These are phyloP conservation scores for Conticribra weissflogii DNA, from an alignment of 108 stramenopile species.

Conservation along the genomic window DNA sequence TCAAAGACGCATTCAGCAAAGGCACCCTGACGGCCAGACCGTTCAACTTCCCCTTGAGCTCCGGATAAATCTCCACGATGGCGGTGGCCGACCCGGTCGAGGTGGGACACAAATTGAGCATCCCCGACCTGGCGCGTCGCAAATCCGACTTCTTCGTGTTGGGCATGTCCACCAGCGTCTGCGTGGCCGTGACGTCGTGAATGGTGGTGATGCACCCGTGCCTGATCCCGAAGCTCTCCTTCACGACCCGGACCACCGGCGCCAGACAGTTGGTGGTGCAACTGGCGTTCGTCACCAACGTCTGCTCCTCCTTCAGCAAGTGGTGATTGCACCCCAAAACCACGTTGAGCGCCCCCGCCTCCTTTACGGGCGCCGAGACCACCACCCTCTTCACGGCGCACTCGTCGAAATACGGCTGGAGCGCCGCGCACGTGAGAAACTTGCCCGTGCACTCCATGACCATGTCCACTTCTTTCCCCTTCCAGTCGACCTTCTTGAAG, in stretches of 20 bases:
- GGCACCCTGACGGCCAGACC: constrained; percentile 95
- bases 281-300: constrained; percentile 89
- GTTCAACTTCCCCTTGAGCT: constrained; percentile 95
- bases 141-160: constrained; percentile 92
- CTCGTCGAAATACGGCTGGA: constrained; percentile 79
- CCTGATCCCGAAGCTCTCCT: constrained; percentile 91
- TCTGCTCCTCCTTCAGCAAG: constrained; percentile 64
- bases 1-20: constrained; percentile 86
- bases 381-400: constrained; percentile 92
- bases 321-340: constrained; percentile 95
- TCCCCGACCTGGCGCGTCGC: constrained; percentile 90
- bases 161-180: constrained; percentile 91
- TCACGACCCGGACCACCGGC: constrained; percentile 92
- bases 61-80: constrained; percentile 93
- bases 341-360: constrained; percentile 88
- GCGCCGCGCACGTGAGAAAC: constrained; percentile 75
- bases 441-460: constrained; percentile 95
- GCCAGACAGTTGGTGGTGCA: constrained; percentile 97
- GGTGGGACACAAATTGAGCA: constrained; percentile 93
- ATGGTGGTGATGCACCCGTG: constrained; percentile 95
- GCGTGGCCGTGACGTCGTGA: constrained; percentile 93
- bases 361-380: constrained; percentile 95
- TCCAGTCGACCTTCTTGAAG: constrained; percentile 80
- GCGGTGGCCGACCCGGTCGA: constrained; percentile 94
- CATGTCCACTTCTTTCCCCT: constrained; percentile 75